Base-by-base conservation (phyloP, 352 stramenopile genomes). In the Globisporangium canariense region DNA sequence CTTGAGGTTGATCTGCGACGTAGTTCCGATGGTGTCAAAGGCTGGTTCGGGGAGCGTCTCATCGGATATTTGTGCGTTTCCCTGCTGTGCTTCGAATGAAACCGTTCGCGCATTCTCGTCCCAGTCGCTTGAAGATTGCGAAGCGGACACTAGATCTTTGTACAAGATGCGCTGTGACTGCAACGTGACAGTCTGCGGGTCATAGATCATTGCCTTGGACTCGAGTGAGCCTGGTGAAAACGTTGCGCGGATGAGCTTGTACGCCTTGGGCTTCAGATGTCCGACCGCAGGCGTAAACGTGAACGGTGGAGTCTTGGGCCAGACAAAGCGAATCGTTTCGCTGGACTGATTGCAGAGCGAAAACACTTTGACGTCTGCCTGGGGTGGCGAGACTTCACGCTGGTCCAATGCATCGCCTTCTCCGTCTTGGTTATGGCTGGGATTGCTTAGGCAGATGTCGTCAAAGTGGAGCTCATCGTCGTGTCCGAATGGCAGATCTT, bases 381-480 rank as follows among this genome's bases (percentile, higher is more conserved):
- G 18, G 14, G 40, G 4, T 1, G 18, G 10, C 4, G 20, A n/a
- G 0, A 30, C 32, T 16, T 28, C 30, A 4, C 36, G 22, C 41
- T 62, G 40, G 2, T 71, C 43, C 1, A 62, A 61, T 0, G 13
- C 3, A 10, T 68, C 62, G 22, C 62, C 11, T 11, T 47, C 43
- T 59, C 45, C 41, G 40, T 25, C 30, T 25, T 41, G 36, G 6
- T 20, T 34, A 6, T 46, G 47, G 2, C 11, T 46, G 1, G 13
- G 14, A n/a, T 45, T 58, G 11, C n/a, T 8, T 4, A 97, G 41
- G 6, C 79, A 66, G n/a, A 97, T 79, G 52, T 97, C 86, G 11
- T 91, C 83, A 66, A 98, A 98, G 53, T 89, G 71, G 4, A 98
- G 69, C 53, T 92, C 75, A 47, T 96, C 86, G 32, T 94, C 87